Percentiles rank a stretch among this genome's conserved stretches.
Conservation (phyloP, 768 basidiomycete species). For the Rhizopogon vinicolor region DNA sequence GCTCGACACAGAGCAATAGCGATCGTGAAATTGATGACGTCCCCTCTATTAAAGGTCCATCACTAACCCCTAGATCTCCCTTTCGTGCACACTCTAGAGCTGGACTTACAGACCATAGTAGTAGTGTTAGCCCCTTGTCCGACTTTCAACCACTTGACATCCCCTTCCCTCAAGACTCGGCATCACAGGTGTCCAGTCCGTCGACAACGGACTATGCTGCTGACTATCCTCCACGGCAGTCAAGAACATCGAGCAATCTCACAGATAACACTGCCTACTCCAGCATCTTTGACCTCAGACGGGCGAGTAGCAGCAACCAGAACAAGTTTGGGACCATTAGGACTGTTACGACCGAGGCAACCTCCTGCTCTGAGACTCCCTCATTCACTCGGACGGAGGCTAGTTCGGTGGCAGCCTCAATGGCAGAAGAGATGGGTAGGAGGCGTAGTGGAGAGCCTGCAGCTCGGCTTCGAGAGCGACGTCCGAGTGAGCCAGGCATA, state of each 20-base stretch:
- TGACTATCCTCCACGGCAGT: conserved; percentile 47
- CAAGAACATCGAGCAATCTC: conserved; percentile 56
- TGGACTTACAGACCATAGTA: conserved; percentile 8
- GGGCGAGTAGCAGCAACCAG: conserved; percentile 36
- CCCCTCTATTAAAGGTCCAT: conserved; percentile 28
- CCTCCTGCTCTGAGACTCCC: conserved; percentile 58
- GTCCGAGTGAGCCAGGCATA: conserved; percentile 55
- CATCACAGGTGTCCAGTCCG: conserved; percentile 32
- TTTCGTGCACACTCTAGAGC: conserved; percentile 36
- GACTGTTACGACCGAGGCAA: conserved; percentile 79
- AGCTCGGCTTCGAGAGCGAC: conserved; percentile 47
- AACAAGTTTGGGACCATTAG: conserved; percentile 76
- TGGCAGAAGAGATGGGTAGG: conserved; percentile 36
- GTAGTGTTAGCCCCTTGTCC: conserved; percentile 4
- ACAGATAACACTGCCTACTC: conserved; percentile 56
- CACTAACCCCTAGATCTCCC: conserved; percentile 47
- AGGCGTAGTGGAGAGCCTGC: conserved; percentile 27
- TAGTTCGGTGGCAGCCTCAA: conserved; percentile 47
- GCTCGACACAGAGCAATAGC: conserved; percentile 9
- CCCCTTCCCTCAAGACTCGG: conserved; percentile 31
- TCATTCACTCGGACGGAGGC: conserved; percentile 67
- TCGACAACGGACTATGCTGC: conserved; percentile 26
- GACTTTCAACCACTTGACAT: conserved; percentile 19
- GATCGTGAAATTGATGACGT: conserved; percentile 32
- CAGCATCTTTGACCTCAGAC: conserved; percentile 54